phyloP scores from a whole-genome alignment of 495 filamentous ascomycete species.

The Penicillium lividum region DNA sequence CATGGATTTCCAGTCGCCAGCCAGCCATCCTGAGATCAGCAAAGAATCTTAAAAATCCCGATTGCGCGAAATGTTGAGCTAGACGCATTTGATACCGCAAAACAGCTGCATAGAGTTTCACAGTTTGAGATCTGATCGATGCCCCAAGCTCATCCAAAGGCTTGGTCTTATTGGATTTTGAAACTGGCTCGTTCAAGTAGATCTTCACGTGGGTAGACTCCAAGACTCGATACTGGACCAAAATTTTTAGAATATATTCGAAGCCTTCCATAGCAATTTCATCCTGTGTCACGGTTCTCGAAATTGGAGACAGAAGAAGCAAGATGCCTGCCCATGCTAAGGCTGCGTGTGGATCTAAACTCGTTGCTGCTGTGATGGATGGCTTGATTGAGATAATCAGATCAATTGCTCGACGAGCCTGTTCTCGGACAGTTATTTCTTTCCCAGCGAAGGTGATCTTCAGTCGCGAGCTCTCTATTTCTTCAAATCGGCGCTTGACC shows the following conservation, averaged over 20 bases:
- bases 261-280: conserved; percentile 1
- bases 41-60: neutral
- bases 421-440: neutral
- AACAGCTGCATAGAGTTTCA: conserved; percentile 1
- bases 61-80: conserved; percentile 1
- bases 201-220: neutral
- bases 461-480: neutral
- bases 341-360: neutral
- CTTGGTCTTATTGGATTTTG: too few species aligned
- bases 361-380: neutral
- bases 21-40: neutral
- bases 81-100: conserved; percentile 3
- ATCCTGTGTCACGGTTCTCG: neutral
- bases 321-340: conserved; percentile 2
- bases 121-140: too few species aligned
- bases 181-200: too few species aligned
- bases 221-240: conserved; percentile 3
- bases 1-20: neutral
- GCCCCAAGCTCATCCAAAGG: too few species aligned
- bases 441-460: neutral
- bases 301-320: conserved; percentile 1
- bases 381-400: neutral
- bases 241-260: neutral
- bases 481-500: neutral
- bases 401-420: neutral